Percentiles rank a stretch among this genome's conserved stretches.
These are phyloP conservation scores for Cokeromyces recurvatus DNA, from an alignment of 371 early-diverging fungal genomes.

Conservation along the genomic window DNA sequence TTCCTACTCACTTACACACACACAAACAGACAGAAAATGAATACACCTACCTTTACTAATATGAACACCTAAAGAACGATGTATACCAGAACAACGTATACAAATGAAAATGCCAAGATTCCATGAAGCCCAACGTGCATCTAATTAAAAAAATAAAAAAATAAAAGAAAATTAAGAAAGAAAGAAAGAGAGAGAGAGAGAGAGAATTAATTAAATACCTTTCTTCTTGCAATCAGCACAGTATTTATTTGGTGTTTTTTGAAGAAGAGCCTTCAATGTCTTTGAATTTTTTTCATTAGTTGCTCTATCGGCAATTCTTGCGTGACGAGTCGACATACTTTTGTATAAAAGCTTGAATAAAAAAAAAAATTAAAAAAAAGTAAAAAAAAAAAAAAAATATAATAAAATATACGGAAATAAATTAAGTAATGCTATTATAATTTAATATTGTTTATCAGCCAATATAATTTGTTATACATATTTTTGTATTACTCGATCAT, in stretches of 20 bases:
- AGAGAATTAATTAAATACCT: slow-evolving; percentile 40
- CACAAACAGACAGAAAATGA: neutral
- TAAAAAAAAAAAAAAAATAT: no score
- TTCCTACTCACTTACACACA: no score
- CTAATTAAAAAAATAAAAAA: slow-evolving; percentile 33
- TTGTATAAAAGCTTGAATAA: no score
- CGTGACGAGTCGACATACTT: slow-evolving; percentile 68
- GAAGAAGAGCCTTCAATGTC: slow-evolving; percentile 69
- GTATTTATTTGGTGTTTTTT: slow-evolving; percentile 64
- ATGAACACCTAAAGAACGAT: slow-evolving; percentile 82
- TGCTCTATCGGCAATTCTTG: slow-evolving; percentile 71
- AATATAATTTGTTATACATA: no score
- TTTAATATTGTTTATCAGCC: no score
- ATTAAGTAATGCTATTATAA: no score
- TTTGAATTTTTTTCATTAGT: slow-evolving; percentile 67
- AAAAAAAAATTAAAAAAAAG: no score
- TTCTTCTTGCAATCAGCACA: slow-evolving; percentile 84
- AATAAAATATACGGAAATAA: no score
- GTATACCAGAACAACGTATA: slow-evolving; percentile 83
- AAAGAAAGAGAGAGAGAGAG: neutral
- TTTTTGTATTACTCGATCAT: no score
- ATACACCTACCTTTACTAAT: slow-evolving; percentile 71
- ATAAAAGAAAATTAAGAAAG: neutral
- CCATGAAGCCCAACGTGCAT: slow-evolving; percentile 89
- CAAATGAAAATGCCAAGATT: slow-evolving; percentile 85